A percentile compares a stretch with the other conserved stretches of the same genome.
These are phyloP conservation scores for Nephelium lappaceum DNA, from an alignment of 345 rosid genomes.

Conservation along the genomic window DNA sequence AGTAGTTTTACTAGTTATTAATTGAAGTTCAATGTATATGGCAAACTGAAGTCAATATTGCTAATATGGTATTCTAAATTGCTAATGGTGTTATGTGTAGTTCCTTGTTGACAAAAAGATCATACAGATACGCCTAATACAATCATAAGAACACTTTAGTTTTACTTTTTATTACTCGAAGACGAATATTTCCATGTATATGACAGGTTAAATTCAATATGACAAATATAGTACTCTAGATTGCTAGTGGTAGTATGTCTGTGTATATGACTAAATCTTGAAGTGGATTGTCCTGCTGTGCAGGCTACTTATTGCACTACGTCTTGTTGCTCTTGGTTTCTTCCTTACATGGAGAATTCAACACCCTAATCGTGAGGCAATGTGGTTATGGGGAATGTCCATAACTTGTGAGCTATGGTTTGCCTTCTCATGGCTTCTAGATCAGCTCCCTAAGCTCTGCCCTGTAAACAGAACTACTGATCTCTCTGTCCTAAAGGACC, in stretches of 20 bases:
- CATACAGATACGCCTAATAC: background rate
- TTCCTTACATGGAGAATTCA: conserved; percentile 75
- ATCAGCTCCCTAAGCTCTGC: conserved; percentile 81
- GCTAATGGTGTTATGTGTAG: background rate
- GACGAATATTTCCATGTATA: background rate
- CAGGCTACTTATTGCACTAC: conserved; percentile 55
- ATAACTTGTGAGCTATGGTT: conserved; percentile 78
- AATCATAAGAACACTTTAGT: background rate
- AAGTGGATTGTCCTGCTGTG: background rate
- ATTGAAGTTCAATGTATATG: no score
- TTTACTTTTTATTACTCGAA: background rate
- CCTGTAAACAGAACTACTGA: conserved; percentile 76
- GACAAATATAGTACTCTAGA: background rate
- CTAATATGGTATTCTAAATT: no score
- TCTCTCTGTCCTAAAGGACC: conserved; percentile 60
- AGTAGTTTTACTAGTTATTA: background rate
- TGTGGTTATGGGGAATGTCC: conserved; percentile 84
- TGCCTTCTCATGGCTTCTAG: conserved; percentile 78
- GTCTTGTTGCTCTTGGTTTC: conserved; percentile 64
- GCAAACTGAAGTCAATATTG: no score
- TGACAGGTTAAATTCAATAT: background rate
- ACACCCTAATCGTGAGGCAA: conserved; percentile 70
- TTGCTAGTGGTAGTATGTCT: background rate
- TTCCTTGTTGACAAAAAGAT: background rate
- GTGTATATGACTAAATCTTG: background rate